phyloP scores from a whole-genome alignment of 192 early-diverging fungal genomes.

The Gonapodya sp. region DNA sequence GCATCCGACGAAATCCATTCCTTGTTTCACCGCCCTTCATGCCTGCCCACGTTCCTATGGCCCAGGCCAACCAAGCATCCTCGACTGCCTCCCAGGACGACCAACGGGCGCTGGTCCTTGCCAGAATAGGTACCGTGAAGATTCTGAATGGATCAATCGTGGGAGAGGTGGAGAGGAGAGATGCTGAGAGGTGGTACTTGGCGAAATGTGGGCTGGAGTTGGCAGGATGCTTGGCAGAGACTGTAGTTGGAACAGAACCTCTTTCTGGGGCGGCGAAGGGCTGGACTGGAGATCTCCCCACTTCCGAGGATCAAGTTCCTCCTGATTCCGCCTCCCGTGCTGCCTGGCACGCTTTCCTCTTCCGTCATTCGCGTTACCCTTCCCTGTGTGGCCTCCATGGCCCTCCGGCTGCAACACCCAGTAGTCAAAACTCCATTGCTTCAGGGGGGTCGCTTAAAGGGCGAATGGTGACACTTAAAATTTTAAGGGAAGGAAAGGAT shows the following conservation, averaged over 20 bases:
- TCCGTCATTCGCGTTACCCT: neutral
- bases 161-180: neutral
- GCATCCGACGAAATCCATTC: neutral
- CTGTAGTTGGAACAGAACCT: no score
- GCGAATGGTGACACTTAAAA: neutral
- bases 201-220: neutral
- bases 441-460: neutral
- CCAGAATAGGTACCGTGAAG: neutral
- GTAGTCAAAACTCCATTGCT: neutral
- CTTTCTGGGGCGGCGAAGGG: neutral
- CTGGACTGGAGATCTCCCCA: neutral
- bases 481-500: neutral
- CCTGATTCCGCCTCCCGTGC: neutral
- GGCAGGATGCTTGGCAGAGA: no score
- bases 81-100: neutral
- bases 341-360: neutral
- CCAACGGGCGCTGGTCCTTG: neutral
- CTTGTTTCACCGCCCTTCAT: neutral
- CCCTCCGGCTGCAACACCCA: neutral
- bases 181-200: neutral
- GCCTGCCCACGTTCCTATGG: neutral
- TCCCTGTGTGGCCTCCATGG: neutral
- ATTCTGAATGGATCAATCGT: neutral
- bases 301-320: neutral
- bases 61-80: no score